Percentiles rank a stretch among this genome's conserved stretches.
phyloP scores from a whole-genome alignment of 495 filamentous ascomycete genomes.

The Neurospora sp. region DNA sequence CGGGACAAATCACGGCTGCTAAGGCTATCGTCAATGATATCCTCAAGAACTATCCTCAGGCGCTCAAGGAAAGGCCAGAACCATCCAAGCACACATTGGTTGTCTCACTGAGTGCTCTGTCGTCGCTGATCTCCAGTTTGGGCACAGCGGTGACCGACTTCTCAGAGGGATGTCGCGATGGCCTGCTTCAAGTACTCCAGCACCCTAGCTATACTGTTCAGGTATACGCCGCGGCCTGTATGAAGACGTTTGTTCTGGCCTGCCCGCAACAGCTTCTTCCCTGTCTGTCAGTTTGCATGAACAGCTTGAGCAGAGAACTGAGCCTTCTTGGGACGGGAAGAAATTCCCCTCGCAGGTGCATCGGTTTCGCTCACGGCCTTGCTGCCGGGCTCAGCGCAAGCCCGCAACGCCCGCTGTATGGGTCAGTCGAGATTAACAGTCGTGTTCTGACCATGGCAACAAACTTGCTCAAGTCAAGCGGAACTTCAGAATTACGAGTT shows the following conservation, averaged over 20 bases:
- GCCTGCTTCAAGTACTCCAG: constrained; percentile 79
- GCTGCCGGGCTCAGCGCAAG: constrained; percentile 87
- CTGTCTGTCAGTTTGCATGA: constrained; percentile 92
- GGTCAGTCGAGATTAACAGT: constrained; percentile 91
- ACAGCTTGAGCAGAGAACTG: constrained; percentile 82
- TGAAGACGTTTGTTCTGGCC: constrained; percentile 78
- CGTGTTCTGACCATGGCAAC: constrained; percentile 85
- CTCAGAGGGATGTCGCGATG: constrained; percentile 75
- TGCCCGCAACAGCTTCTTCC: constrained; percentile 87
- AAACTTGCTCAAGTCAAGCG: constrained; percentile 83
- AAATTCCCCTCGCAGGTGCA: constrained; percentile 72
- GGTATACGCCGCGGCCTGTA: constrained; percentile 71
- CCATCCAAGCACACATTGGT: constrained; percentile 80
- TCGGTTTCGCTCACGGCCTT: constrained; percentile 89
- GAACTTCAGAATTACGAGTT: constrained; percentile 80
- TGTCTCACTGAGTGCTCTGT: constrained; percentile 67
- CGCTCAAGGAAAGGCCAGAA: constrained; percentile 81
- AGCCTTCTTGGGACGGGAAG: constrained; percentile 63
- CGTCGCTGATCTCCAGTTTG: constrained; percentile 66
- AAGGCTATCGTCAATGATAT: constrained; percentile 76
- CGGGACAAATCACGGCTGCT: constrained; percentile 72
- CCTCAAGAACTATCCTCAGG: constrained; percentile 90
- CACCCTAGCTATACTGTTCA: constrained; percentile 96
- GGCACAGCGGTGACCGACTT: constrained; percentile 70
- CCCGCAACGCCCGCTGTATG: constrained; percentile 78